Conservation (phyloP, 345 rosid species). For the Eutrema yunnanense region DNA sequence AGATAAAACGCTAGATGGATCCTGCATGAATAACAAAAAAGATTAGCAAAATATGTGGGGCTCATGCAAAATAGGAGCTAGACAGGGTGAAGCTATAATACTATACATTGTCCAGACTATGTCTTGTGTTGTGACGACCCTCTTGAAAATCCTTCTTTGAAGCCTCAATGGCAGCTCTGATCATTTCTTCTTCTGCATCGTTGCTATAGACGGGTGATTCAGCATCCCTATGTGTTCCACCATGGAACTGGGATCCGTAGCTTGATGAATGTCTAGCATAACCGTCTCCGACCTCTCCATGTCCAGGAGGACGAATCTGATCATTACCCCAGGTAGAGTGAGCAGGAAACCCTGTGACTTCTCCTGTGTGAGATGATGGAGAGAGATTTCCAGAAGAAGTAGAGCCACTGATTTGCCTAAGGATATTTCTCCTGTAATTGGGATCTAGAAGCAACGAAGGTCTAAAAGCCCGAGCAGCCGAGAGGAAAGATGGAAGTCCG, state of each 20-base stretch:
- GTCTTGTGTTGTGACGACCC: conserved; percentile 10
- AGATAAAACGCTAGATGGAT: conserved; percentile 33
- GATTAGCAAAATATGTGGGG: neutral
- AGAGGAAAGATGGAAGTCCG: conserved; percentile 48
- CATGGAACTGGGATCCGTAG: conserved; percentile 28
- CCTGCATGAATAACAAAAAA: conserved; percentile 34
- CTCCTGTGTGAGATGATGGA: conserved; percentile 31
- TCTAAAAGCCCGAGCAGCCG: conserved; percentile 63
- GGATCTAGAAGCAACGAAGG: conserved; percentile 75
- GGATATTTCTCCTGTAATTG: conserved; percentile 55
- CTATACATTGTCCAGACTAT: conserved; percentile 13
- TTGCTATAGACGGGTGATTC: conserved; percentile 22
- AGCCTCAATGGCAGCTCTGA: conserved; percentile 75
- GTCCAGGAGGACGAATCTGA: conserved; percentile 36
- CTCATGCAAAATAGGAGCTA: neutral
- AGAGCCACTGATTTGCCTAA: conserved; percentile 50
- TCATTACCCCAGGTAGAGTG: conserved; percentile 28
- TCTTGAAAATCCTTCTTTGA: conserved; percentile 52
- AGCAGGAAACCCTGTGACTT: conserved; percentile 32
- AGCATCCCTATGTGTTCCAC: conserved; percentile 30
- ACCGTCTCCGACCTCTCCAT: conserved; percentile 28
- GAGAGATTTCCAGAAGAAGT: conserved; percentile 24
- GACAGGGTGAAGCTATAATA: neutral
- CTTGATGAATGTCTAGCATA: conserved; percentile 26
- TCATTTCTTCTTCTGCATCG: conserved; percentile 66